phyloP scores from a whole-genome alignment of 1,139 yeast species.

The Yamadazyma triangularis region DNA sequence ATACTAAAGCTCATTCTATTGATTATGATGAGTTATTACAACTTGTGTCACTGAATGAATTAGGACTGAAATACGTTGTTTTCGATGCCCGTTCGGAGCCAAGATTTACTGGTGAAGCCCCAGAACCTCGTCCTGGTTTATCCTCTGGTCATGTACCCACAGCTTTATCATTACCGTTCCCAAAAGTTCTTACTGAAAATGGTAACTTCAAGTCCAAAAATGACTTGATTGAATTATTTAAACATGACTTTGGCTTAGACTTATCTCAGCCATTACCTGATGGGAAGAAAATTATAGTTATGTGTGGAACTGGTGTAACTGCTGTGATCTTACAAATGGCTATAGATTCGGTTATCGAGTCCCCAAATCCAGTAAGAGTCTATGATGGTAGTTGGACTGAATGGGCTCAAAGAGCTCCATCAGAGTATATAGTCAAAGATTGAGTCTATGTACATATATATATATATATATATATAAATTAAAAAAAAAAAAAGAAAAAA shows the following conservation, averaged over 20 bases:
- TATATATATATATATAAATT: too few species aligned
- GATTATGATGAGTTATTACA: constrained; percentile 59
- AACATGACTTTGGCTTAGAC: constrained; percentile 32
- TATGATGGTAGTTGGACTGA: constrained; percentile 98
- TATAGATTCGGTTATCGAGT: constrained; percentile 46
- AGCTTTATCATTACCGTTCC: constrained; percentile 72
- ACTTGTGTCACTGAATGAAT: constrained; percentile 47
- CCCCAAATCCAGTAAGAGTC: constrained; percentile 62
- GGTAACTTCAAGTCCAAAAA: constrained; percentile 47
- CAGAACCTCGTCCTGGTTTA: constrained; percentile 87
- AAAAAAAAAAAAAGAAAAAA: too few species aligned
- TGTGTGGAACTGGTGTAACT: constrained; percentile 96
- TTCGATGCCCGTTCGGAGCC: constrained; percentile 80
- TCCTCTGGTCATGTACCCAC: constrained; percentile 89
- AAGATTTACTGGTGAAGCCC: constrained; percentile 71
- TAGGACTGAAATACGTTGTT: constrained; percentile 46
- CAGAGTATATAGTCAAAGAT: constrained; percentile 14
- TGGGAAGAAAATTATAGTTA: constrained; percentile 63
- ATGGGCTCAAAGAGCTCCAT: constrained; percentile 46
- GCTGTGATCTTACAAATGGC: constrained; percentile 73
- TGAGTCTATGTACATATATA: neutral
- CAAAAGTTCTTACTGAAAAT: constrained; percentile 46
- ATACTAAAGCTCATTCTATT: constrained; percentile 49
- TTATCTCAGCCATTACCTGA: constrained; percentile 20
- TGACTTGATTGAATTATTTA: constrained; percentile 44